Evolutionary conservation across 164 flowering plant genomes (phyloP), one percentile per base, ranked within the genome.

Genomic region (Vitis labrusca): DNA sequence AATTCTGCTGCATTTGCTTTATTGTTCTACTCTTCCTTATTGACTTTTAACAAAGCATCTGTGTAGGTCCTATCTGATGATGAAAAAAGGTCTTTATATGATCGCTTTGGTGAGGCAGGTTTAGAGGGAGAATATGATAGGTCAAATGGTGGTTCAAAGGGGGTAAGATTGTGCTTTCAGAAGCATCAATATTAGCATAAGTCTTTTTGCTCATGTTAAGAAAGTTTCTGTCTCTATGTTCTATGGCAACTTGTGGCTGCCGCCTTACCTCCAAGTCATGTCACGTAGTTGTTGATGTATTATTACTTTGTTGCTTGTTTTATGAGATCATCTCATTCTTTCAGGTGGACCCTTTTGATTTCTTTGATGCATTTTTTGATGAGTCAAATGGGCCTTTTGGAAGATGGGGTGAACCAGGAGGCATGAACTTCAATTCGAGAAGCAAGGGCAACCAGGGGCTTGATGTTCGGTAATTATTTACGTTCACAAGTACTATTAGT

Each of bases 81-180:
- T 76, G 97, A 95, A 78, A 95, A 91, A 77, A 86, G 97, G 73
- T 85, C 93, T 78, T 66, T 85, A 69, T 93, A 93, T 86, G 99
- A 95, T 79, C 93, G 87, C 65, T 91, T 85, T 90, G 98, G 99
- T 78, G 98, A 93, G 86, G 91, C 85, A 75, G 99, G 94, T 79
- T 74, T 93, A 66, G 82, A 75, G 50, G 91, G 85, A 73, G 92
- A 86, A 66, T 83, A 69, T 80, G 86, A 72, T 67, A 86, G 83
- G 51, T 70, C 88, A 14, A 79, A 71, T 67, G 69, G 68, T 62
- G 79, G 77, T 73, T 72, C 93, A 65, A 81, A 72, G 52, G 91
- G 85, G 85, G 98, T 93, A 85, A 69, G 85, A 44, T 62, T 12
- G n/a, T 48, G 23, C 50, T 37, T 52, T 2, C 44, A 37, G 61